Evolutionary conservation across 1,284 basidiomycete genomes (phyloP).

Genomic region (Microbotryum saponariae): DNA sequence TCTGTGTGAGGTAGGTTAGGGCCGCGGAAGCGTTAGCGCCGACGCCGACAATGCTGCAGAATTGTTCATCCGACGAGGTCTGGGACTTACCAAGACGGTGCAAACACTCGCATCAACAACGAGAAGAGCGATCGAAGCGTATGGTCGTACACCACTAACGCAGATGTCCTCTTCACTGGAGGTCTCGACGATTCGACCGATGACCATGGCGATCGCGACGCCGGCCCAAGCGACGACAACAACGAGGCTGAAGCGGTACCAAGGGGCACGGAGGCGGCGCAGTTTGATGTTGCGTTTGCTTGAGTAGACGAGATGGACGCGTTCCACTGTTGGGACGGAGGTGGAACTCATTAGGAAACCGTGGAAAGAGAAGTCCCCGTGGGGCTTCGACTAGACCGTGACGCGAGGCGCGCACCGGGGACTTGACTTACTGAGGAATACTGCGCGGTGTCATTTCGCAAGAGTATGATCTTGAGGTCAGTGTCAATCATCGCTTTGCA

Average conservation of each 20-base stretch:
- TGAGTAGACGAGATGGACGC: conserved; percentile 42
- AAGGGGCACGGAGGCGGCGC: conserved; percentile 35
- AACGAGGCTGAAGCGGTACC: conserved; percentile 42
- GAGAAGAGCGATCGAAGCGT: conserved; percentile 42
- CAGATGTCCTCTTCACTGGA: conserved; percentile 43
- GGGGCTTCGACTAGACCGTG: too few species aligned
- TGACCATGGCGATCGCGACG: conserved; percentile 40
- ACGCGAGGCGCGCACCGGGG: too few species aligned
- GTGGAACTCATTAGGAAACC: too few species aligned
- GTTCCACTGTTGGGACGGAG: conserved; percentile 4
- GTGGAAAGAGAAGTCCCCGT: too few species aligned
- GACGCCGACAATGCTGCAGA: too few species aligned
- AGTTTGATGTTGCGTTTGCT: not conserved
- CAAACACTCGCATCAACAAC: conserved; percentile 38
- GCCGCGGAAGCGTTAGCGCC: not conserved
- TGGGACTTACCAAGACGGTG: too few species aligned
- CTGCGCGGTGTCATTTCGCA: too few species aligned
- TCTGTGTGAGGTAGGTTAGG: conserved; percentile 47
- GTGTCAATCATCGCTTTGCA: too few species aligned
- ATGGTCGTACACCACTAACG: conserved; percentile 45
- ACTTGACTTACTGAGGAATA: too few species aligned
- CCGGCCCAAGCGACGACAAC: conserved; percentile 40
- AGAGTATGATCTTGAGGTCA: too few species aligned
- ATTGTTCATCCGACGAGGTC: too few species aligned
- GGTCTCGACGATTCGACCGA: conserved; percentile 42